Base-by-base conservation (phyloP, 2,329 filamentous ascomycete species). In the Diaporthe ilicicola region DNA sequence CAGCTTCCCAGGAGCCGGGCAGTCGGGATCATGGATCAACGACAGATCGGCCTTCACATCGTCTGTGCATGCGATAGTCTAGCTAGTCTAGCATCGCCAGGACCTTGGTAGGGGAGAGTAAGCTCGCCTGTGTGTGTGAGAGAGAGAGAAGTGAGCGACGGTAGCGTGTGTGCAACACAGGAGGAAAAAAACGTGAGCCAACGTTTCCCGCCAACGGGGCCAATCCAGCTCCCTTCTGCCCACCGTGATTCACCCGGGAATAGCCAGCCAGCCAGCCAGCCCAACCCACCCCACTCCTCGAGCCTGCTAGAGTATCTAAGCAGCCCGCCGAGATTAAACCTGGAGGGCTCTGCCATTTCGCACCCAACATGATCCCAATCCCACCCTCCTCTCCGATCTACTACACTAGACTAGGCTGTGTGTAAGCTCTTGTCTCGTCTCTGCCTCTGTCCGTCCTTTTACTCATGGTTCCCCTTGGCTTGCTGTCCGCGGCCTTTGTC, bases 331-430 rank as follows among this genome's bases (percentile, higher is more conserved):
- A 61, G 22, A 51, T 37, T n/a, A n/a, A 48, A 12, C 29, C 59
- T 29, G 29, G 44, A 27, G 46, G 42, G 59, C 29, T 42, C 12
- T 64, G 42, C 19, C 34, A 22, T 42, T 69, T 69, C 50, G 65
- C 64, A 42, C 70, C 53, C 48, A 59, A 53, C 42, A 19, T 61
- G 65, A 42, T 71, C 54, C 65, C 70, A 61, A 69, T 69, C 51
- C 70, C 39, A 71, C 39, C 65, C 50, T 62, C 55, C 50, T n/a
- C 27, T 34, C 32, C n/a, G 55, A 51, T n/a, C 29, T 22, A 65
- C 6, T 15, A 54, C 29, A 48, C 59, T 62, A 24, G 29, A 64
- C 59, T 42, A 42, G 42, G 56, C 34, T 48, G n/a, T 39, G 37
- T 39, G 59, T 50, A 3, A 64, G 50, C 59, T 64, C 59, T 50